Percentiles rank a stretch among this genome's conserved stretches.
Evolutionary conservation across 176 grass and related monocot genomes (phyloP).

Genomic region (Pontederia crassipes): DNA sequence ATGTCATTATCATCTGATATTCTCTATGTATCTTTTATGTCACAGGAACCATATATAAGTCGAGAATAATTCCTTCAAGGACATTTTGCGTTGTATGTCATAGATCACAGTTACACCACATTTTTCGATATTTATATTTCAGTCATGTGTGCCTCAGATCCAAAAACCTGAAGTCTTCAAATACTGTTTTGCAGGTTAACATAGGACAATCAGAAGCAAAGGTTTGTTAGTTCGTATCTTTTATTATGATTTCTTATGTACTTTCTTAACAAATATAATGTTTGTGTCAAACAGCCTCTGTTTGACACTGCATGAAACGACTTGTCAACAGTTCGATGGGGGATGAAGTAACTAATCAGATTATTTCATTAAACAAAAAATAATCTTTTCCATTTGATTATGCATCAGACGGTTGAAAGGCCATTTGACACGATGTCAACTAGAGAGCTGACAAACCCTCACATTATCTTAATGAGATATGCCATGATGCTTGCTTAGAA

Average conservation of each 20-base stretch:
- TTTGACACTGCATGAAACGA: too few species aligned
- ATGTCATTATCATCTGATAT: conserved; percentile 7
- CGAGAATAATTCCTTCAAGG: conserved; percentile 83
- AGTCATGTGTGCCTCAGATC: conserved; percentile 7
- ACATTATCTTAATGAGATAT: too few species aligned
- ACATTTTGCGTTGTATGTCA: conserved; percentile 93
- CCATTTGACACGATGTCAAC: too few species aligned
- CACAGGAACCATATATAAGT: conserved; percentile 94
- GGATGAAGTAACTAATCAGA: too few species aligned
- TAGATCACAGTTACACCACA: conserved; percentile 14
- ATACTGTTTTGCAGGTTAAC: conserved; percentile 57
- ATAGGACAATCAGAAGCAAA: conserved; percentile 97
- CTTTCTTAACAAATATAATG: neutral
- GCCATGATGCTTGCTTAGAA: too few species aligned
- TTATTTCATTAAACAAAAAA: too few species aligned
- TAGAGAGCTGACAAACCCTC: too few species aligned
- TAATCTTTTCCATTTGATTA: too few species aligned
- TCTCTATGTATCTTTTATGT: conserved; percentile 16
- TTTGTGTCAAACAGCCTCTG: neutral
- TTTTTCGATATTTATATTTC: conserved; percentile 12
- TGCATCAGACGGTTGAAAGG: too few species aligned
- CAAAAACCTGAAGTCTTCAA: conserved; percentile 2
- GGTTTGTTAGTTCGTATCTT: conserved; percentile 33
- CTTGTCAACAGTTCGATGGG: too few species aligned
- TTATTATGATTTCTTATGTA: conserved; percentile 11